Conservation (phyloP, 768 basidiomycete genomes). For the Russula emetica region DNA sequence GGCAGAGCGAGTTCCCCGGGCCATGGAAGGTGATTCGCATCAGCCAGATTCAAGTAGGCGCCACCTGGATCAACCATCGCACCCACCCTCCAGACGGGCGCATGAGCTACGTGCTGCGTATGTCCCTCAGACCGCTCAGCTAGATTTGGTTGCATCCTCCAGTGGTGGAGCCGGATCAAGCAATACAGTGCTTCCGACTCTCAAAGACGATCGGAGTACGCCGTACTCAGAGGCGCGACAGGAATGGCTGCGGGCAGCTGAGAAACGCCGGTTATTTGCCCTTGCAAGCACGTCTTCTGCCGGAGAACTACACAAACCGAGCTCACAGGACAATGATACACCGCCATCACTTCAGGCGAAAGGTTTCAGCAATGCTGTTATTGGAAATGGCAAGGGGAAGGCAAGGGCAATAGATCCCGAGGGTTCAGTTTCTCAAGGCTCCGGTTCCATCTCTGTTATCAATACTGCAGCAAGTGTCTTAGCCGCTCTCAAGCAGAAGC, state of each 20-base stretch:
- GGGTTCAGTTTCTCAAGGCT: background rate
- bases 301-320: background rate
- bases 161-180: conserved; percentile 13
- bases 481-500: conserved; percentile 19
- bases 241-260: conserved; percentile 17
- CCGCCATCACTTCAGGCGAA: background rate
- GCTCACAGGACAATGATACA: background rate
- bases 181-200: background rate
- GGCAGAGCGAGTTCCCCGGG: conserved; percentile 10
- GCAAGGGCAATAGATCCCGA: conserved; percentile 17
- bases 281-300: conserved; percentile 1
- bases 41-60: conserved; percentile 10
- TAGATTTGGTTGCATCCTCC: background rate
- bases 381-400: conserved; percentile 23
- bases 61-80: conserved; percentile 22
- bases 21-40: conserved; percentile 6
- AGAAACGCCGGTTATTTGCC: conserved; percentile 5
- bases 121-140: conserved; percentile 1
- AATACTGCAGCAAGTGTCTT: background rate
- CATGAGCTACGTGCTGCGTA: conserved; percentile 11
- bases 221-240: conserved; percentile 16
- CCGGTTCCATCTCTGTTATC: background rate
- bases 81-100: conserved; percentile 9
- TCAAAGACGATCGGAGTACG: conserved; percentile 6
- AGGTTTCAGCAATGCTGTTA: background rate